Evolutionary conservation across 768 basidiomycete genomes (phyloP).

Genomic region (Hirschioporus abietinus): DNA sequence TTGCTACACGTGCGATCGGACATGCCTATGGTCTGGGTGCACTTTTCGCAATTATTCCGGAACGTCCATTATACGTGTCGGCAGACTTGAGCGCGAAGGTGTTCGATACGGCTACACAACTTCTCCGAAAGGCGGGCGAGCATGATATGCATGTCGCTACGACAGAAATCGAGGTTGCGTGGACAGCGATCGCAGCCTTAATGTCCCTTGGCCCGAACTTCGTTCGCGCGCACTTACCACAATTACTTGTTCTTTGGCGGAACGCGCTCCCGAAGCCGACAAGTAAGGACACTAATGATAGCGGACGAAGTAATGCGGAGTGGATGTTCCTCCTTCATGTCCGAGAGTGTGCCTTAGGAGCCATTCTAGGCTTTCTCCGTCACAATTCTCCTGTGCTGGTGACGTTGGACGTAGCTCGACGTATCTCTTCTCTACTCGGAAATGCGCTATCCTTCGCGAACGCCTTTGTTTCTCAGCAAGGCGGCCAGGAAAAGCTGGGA

Average conservation of each 20-base stretch:
- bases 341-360: conserved; percentile 83
- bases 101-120: conserved; percentile 83
- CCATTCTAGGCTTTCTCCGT: conserved; percentile 81
- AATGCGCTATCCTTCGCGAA: conserved; percentile 90
- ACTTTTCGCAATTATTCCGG: conserved; percentile 79
- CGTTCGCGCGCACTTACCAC: conserved; percentile 88
- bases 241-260: conserved; percentile 92
- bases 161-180: conserved; percentile 88
- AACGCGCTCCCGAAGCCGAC: conserved; percentile 96
- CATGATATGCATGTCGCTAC: conserved; percentile 81
- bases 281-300: conserved; percentile 68
- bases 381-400: conserved; percentile 73
- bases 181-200: conserved; percentile 85
- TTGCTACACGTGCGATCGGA: conserved; percentile 69
- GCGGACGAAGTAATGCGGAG: conserved; percentile 64
- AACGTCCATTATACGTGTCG: conserved; percentile 88
- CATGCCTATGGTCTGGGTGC: conserved; percentile 89
- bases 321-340: conserved; percentile 92
- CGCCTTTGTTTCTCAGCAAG: conserved; percentile 66
- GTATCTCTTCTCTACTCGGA: conserved; percentile 79
- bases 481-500: conserved; percentile 42
- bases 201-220: conserved; percentile 94
- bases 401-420: conserved; percentile 85
- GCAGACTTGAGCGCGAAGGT: conserved; percentile 90
- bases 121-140: conserved; percentile 87